These are phyloP conservation scores for Dioszegia crocea DNA, from an alignment of 768 basidiomycete genomes.

Conservation along the genomic window DNA sequence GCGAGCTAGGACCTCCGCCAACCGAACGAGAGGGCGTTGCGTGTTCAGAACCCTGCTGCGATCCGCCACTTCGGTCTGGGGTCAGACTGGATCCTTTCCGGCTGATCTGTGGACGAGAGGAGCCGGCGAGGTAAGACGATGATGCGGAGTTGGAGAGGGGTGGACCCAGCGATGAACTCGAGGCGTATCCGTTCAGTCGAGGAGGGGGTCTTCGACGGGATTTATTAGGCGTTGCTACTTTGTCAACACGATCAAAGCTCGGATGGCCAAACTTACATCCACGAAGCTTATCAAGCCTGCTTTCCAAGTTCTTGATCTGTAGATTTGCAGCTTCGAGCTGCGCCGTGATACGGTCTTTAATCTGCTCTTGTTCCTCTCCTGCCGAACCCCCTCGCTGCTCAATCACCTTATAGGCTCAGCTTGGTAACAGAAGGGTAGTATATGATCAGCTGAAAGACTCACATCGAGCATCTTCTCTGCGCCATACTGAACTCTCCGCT, in stretches of 20 bases:
- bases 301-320: constrained; percentile 65
- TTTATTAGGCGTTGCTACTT: constrained; percentile 13
- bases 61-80: constrained; percentile 18
- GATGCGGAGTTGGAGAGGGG: constrained; percentile 11
- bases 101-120: constrained; percentile 19
- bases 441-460: constrained; percentile 29
- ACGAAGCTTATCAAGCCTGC: constrained; percentile 56
- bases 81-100: constrained; percentile 30
- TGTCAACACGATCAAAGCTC: not conserved
- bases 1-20: not conserved
- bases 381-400: constrained; percentile 29
- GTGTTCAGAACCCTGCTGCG: not conserved
- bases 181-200: constrained; percentile 32
- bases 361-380: constrained; percentile 56
- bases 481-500: constrained; percentile 81
- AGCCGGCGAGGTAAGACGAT: constrained; percentile 23
- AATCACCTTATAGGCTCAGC: constrained; percentile 31
- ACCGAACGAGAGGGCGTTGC: constrained; percentile 7
- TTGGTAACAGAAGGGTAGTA: not conserved
- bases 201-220: constrained; percentile 27
- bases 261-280: constrained; percentile 25
- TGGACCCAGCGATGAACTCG: constrained; percentile 32
- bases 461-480: constrained; percentile 83
- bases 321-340: constrained; percentile 68
- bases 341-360: constrained; percentile 39